Conservation (phyloP, 2,329 filamentous ascomycete species). For the Aspergillus pseudoviridinutans region DNA sequence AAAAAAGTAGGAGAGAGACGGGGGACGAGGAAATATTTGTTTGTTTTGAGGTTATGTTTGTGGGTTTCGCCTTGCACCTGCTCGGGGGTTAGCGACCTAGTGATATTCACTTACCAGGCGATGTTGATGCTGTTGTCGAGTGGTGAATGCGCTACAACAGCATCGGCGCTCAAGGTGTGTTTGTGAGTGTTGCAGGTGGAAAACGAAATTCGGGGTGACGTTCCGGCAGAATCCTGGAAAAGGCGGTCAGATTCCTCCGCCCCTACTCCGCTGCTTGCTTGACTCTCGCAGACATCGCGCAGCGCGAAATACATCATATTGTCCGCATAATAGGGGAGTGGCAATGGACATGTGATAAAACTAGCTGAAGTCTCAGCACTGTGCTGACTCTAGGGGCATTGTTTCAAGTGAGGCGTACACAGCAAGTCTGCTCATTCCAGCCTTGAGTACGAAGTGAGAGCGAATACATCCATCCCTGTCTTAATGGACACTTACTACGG, state of each 20-base stretch:
- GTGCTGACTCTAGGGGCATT: background rate
- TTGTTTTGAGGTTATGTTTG: slow-evolving; percentile 3
- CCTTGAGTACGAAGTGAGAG: background rate
- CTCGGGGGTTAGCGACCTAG: background rate
- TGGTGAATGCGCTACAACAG: slow-evolving; percentile 2
- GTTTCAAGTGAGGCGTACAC: background rate
- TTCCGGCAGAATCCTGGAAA: slow-evolving; percentile 11
- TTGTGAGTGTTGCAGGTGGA: slow-evolving; percentile 5
- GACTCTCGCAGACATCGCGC: background rate
- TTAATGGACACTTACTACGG: background rate
- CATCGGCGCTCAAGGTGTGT: background rate
- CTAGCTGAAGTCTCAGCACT: background rate
- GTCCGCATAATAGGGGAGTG: background rate
- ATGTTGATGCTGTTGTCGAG: background rate
- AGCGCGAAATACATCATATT: background rate
- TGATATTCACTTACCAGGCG: slow-evolving; percentile 11
- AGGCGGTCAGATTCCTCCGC: background rate
- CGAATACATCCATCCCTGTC: background rate
- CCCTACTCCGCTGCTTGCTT: background rate
- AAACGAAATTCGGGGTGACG: slow-evolving; percentile 13
- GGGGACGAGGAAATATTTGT: slow-evolving; percentile 1
- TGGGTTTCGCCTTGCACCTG: slow-evolving; percentile 5
- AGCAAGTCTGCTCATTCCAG: background rate
- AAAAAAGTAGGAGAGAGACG: slow-evolving; percentile 4
- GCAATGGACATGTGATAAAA: background rate